Evolutionary conservation across 257 asterid genomes (phyloP).

Genomic region (Solanum pimpinellifolium): DNA sequence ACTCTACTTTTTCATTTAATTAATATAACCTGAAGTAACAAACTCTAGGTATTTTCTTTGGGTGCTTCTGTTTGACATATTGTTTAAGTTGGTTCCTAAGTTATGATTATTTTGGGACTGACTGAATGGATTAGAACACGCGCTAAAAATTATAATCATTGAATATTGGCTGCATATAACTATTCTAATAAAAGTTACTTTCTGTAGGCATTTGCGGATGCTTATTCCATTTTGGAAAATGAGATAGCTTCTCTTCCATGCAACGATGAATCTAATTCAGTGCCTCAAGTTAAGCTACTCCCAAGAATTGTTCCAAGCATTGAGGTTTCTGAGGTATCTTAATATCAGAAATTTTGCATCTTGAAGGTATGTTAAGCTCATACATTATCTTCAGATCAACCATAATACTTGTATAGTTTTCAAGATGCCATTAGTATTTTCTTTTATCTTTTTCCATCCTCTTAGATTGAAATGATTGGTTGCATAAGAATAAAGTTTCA

Average conservation of each 20-base stretch:
- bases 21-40: not conserved
- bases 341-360: conserved; percentile 10
- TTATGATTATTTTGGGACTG: not conserved
- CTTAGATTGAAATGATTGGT: not conserved
- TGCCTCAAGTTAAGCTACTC: conserved; percentile 49
- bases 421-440: not conserved
- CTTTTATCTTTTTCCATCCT: not conserved
- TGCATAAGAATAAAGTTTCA: not conserved
- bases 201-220: conserved; percentile 96
- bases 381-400: not conserved
- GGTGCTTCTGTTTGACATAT: not conserved
- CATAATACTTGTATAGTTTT: not conserved
- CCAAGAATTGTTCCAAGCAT: conserved; percentile 88
- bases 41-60: not conserved
- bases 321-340: conserved; percentile 43
- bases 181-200: not conserved
- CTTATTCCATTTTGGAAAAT: conserved; percentile 73
- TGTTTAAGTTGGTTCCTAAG: not conserved
- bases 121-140: not conserved
- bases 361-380: conserved; percentile 16
- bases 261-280: conserved; percentile 33
- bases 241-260: conserved; percentile 41
- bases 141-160: not conserved
- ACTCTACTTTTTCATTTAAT: not conserved
- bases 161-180: not conserved